These are phyloP conservation scores for Chalaropsis ovoidea DNA, from an alignment of 2,329 filamentous ascomycete species.

Conservation along the genomic window DNA sequence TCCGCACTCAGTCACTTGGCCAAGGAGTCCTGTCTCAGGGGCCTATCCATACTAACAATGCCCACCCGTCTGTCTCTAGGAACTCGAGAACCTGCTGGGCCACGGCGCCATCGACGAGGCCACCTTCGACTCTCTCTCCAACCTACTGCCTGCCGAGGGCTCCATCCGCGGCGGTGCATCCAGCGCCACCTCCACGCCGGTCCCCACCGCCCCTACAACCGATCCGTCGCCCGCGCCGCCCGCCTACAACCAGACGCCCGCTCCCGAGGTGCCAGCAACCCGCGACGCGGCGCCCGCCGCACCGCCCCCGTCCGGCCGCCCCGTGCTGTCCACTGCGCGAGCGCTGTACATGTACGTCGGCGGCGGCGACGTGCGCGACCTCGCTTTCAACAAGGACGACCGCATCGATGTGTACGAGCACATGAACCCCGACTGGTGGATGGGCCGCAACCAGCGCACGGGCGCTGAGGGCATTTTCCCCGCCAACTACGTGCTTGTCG, in stretches of 20 bases:
- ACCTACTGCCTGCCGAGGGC: slow-evolving; percentile 62
- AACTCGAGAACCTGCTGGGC: slow-evolving; percentile 82
- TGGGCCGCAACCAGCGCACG: slow-evolving; percentile 74
- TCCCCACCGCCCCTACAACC: slow-evolving; percentile 30
- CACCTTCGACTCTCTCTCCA: slow-evolving; percentile 64
- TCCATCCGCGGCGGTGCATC: slow-evolving; percentile 44
- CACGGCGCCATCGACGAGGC: slow-evolving; percentile 65
- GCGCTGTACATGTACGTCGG: slow-evolving; percentile 71
- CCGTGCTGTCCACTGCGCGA: slow-evolving; percentile 60
- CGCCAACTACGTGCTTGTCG: slow-evolving; percentile 65
- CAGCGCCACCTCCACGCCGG: slow-evolving; percentile 31
- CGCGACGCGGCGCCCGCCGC: slow-evolving; percentile 29
- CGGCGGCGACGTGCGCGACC: slow-evolving; percentile 68
- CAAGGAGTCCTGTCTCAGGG: not conserved
- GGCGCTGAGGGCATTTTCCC: slow-evolving; percentile 88
- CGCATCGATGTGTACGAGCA: slow-evolving; percentile 72
- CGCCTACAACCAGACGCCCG: slow-evolving; percentile 42
- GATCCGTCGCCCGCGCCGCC: slow-evolving; percentile 38
- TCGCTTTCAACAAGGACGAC: slow-evolving; percentile 72
- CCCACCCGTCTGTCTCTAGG: slow-evolving; percentile 43
- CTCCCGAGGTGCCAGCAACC: slow-evolving; percentile 35
- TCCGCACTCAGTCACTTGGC: not conserved
- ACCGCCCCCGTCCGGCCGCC: slow-evolving; percentile 34
- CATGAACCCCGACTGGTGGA: slow-evolving; percentile 97
- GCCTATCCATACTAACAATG: not conserved